Conservation (phyloP, 768 basidiomycete species). For the Cystobasidiopsis lactophilus region DNA sequence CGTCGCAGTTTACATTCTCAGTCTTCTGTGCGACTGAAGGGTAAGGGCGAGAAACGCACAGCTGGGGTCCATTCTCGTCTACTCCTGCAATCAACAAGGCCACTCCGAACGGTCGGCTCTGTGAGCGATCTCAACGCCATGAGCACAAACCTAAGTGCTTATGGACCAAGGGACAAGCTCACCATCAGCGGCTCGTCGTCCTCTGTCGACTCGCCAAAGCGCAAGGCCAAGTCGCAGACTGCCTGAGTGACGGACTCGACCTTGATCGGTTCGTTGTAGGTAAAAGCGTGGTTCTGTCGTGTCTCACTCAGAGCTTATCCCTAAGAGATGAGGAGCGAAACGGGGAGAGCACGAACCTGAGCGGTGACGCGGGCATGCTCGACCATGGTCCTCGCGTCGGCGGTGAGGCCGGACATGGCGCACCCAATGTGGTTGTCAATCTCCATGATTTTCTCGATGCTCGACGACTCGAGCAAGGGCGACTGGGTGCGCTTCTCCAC, state of each 20-base stretch:
- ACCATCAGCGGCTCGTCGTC: slow-evolving; percentile 13
- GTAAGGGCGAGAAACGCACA: slow-evolving; percentile 36
- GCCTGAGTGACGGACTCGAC: slow-evolving; percentile 97
- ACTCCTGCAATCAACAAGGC: slow-evolving; percentile 92
- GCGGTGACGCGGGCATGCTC: slow-evolving; percentile 95
- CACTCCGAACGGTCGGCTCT: slow-evolving; percentile 92
- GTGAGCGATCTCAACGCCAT: neutral
- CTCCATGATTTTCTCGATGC: slow-evolving; percentile 99
- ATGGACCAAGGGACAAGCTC: neutral
- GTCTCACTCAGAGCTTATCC: neutral
- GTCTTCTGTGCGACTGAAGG: neutral
- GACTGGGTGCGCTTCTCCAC: slow-evolving; percentile 99
- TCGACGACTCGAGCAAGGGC: slow-evolving; percentile 75
- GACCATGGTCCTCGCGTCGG: slow-evolving; percentile 97
- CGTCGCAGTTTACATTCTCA: neutral
- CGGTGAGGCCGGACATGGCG: slow-evolving; percentile 85
- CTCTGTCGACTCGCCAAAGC: slow-evolving; percentile 78
- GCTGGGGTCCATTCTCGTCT: slow-evolving; percentile 83
- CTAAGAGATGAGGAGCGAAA: too few relatives aligned
- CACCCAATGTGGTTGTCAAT: slow-evolving; percentile 90
- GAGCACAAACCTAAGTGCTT: neutral
- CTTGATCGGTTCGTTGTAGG: slow-evolving; percentile 87
- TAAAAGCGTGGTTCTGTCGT: slow-evolving; percentile 66
- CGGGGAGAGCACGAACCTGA: slow-evolving; percentile 21
- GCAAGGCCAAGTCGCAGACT: slow-evolving; percentile 83